phyloP scores from a whole-genome alignment of 805 yeast genomes.

The Starmera amethionina region DNA sequence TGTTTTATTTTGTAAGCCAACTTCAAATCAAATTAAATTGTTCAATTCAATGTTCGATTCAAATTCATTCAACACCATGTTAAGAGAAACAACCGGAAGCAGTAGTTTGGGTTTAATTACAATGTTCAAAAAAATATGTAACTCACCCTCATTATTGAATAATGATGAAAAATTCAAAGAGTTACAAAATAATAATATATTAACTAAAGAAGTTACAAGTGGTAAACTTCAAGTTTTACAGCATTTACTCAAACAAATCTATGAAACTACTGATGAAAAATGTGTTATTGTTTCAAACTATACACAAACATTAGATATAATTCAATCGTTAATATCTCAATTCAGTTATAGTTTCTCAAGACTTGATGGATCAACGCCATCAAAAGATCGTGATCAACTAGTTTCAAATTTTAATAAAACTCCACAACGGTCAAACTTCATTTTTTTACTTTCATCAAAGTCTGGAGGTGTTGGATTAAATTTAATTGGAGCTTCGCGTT shows the following conservation, averaged over 20 bases:
- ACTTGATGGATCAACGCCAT: conserved; percentile 79
- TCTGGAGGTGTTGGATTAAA: conserved; percentile 94
- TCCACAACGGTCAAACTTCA: conserved; percentile 32
- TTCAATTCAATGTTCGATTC: conserved; percentile 38
- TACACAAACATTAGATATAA: conserved; percentile 75
- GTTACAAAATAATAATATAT: conserved; percentile 3
- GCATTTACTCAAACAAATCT: conserved; percentile 43
- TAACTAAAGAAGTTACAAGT: conserved; percentile 7
- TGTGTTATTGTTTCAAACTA: conserved; percentile 81
- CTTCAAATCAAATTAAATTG: conserved; percentile 44
- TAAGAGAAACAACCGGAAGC: conserved; percentile 14
- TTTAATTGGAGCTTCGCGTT: conserved; percentile 69
- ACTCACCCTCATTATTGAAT: conserved; percentile 58
- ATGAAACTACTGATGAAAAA: conserved; percentile 46
- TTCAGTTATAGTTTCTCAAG: conserved; percentile 44
- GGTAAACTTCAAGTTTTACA: conserved; percentile 64
- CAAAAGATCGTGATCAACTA: conserved; percentile 49
- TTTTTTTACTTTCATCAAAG: conserved; percentile 75
- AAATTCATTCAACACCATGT: conserved; percentile 17
- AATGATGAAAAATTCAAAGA: conserved; percentile 35
- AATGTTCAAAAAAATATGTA: conserved; percentile 70
- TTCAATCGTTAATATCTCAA: conserved; percentile 46
- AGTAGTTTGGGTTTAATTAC: conserved; percentile 62
- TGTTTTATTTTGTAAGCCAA: conserved; percentile 71
- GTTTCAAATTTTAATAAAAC: conserved; percentile 48